phyloP scores from a whole-genome alignment of 1,139 yeast species.

The Suhomyces choctaworum region DNA sequence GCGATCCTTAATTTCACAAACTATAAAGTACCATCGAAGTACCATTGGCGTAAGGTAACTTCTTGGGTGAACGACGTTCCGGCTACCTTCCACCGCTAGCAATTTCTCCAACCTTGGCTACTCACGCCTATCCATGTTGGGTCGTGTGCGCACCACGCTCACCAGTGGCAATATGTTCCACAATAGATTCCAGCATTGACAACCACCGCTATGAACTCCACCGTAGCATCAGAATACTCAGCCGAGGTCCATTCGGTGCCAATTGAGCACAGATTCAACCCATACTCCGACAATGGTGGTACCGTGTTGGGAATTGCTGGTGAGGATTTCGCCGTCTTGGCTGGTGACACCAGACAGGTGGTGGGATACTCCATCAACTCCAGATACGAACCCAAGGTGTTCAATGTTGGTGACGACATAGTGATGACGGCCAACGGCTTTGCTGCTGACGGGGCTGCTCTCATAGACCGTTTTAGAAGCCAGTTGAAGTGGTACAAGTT shows the following conservation, averaged over 20 bases:
- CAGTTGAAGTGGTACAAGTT: slow-evolving; percentile 94
- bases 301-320: slow-evolving; percentile 98
- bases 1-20: too few species aligned
- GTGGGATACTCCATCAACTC: slow-evolving; percentile 93
- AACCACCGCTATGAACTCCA: slow-evolving; percentile 23
- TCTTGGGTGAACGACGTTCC: too few species aligned
- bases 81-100: too few species aligned
- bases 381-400: slow-evolving; percentile 88
- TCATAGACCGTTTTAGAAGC: slow-evolving; percentile 72
- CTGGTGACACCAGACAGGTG: slow-evolving; percentile 97
- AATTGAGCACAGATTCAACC: slow-evolving; percentile 92
- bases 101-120: too few species aligned
- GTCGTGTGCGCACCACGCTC: slow-evolving; percentile 8
- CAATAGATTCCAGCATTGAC: slow-evolving; percentile 5
- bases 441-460: slow-evolving; percentile 90
- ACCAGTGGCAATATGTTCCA: slow-evolving; percentile 9
- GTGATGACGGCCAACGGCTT: slow-evolving; percentile 93
- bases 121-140: background rate
- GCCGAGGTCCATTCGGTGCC: slow-evolving; percentile 58
- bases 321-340: slow-evolving; percentile 92
- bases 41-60: too few species aligned
- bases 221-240: slow-evolving; percentile 64
- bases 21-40: too few species aligned
- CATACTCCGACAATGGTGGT: slow-evolving; percentile 96
- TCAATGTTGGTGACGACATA: slow-evolving; percentile 85